Base-by-base conservation (phyloP, 345 rosid genomes). In the Hibiscus tridactylites region DNA sequence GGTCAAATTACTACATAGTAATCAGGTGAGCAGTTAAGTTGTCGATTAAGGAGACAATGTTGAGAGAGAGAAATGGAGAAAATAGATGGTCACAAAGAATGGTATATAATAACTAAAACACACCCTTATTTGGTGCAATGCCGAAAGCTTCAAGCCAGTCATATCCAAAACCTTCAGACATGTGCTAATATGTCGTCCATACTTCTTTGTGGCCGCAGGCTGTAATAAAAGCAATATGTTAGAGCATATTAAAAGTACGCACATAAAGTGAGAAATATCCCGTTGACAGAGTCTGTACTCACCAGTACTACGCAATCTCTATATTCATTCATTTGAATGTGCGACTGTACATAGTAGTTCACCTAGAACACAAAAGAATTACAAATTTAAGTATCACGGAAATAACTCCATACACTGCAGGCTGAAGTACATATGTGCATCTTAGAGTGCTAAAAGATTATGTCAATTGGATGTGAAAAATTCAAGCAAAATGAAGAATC, bases 291-390 rank as follows among this genome's bases (percentile, higher is more conserved):
- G 73, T 61, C 58, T 46, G 57, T 46, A 69, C 85, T 79, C 74
- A 95, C 99, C 98, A 92, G 83, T 52, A 96, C 53, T 6, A 96
- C 86, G 54, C 96, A 91, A 76, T 96, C 99, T 63, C 99, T 85
- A 71, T 91, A 92, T 81, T 96, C 99, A 71, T 96, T 96, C 84
- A 96, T 84, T 81, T 96, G 99, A 83, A 96, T 96, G 77, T 96
- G 99, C 21, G 99, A 96, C 81, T 92, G 97, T 71, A 88, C 84
- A 84, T 95, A 95, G 82, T 86, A 88, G 71, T 95, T 80, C 76
- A 87, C 94, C 99, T 95, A 81, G 54, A 75, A 61, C 54, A 65
- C 76, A 73, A 59, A 58, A 57, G 26, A 49, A 12, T 42, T 46
- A 65, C 5, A 61, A 70, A 50, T 13, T 46, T 70, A 8, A 74